phyloP scores from a whole-genome alignment of 306 rosid species.

The Echinosophora koreensis region DNA sequence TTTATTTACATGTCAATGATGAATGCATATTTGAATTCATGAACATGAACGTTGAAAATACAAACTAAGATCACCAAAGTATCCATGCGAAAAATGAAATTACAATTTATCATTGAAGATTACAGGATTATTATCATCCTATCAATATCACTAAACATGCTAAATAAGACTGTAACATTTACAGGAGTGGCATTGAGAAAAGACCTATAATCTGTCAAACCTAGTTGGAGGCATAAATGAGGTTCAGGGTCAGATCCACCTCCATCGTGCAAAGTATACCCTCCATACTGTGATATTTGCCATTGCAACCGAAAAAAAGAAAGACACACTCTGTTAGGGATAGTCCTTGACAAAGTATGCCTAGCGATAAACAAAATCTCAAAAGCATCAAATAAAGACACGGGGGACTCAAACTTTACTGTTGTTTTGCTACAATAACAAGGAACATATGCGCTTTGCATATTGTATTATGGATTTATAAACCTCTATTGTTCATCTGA shows the following conservation, averaged over 20 bases:
- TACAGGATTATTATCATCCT: not conserved
- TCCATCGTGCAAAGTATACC: constrained; percentile 49
- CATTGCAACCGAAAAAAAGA: not conserved
- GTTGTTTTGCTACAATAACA: constrained; percentile 19
- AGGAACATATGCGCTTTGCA: not conserved
- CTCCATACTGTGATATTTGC: constrained; percentile 72
- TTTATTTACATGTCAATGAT: not conserved
- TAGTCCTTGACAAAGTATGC: constrained; percentile 3
- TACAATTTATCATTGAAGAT: constrained; percentile 5
- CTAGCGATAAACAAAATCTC: not conserved
- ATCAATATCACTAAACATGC: not conserved
- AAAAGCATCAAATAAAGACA: not conserved
- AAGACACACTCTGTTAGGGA: constrained; percentile 18
- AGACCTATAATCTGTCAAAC: constrained; percentile 94
- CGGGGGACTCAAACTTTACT: constrained; percentile 3
- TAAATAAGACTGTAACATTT: constrained; percentile 21
- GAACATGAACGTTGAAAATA: constrained; percentile 23
- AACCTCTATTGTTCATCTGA: not conserved
- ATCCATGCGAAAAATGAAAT: constrained; percentile 13
- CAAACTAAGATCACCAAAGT: not conserved
- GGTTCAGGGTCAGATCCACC: constrained; percentile 58
- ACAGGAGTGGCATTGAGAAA: constrained; percentile 40
- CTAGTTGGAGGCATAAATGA: constrained; percentile 76
- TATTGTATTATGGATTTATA: constrained; percentile 1
- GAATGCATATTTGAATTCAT: not conserved